Evolutionary conservation across 495 filamentous ascomycete species (phyloP).

Genomic region (Wilcoxina mikolae): DNA sequence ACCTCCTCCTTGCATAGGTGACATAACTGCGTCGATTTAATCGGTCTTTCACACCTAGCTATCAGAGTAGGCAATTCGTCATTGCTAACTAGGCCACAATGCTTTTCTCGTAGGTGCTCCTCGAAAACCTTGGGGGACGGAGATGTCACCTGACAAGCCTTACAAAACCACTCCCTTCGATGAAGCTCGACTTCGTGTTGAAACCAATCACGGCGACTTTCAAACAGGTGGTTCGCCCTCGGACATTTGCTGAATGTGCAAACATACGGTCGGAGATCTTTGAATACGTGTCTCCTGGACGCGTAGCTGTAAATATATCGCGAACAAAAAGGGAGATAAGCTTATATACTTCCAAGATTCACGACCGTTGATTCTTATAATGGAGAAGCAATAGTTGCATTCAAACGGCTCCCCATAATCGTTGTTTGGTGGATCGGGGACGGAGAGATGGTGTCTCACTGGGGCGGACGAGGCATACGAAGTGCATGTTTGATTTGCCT

Average conservation of each 20-base stretch:
- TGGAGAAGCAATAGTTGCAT: no score
- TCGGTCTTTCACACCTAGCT: constrained; percentile 14
- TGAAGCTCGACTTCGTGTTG: constrained; percentile 19
- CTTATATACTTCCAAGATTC: no score
- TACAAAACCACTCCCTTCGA: constrained; percentile 23
- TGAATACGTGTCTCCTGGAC: constrained; percentile 26
- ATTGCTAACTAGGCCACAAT: background rate
- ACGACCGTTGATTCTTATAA: no score
- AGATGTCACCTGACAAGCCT: constrained; percentile 1
- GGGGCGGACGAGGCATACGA: no score
- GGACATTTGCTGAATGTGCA: constrained; percentile 21
- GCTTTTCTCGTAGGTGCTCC: constrained; percentile 8
- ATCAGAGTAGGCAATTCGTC: constrained; percentile 4
- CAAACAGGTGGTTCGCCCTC: constrained; percentile 11
- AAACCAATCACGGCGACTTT: constrained; percentile 21
- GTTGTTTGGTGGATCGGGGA: no score
- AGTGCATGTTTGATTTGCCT: no score
- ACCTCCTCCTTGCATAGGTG: constrained; percentile 8
- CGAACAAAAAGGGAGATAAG: no score
- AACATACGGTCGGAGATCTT: constrained; percentile 24
- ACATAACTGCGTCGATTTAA: constrained; percentile 6
- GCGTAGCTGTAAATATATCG: no score
- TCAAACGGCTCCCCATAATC: no score
- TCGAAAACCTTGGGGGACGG: constrained; percentile 1
- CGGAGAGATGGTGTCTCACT: no score